Evolutionary conservation across 2,329 filamentous ascomycete species (phyloP).

Genomic region (Penicillium sp.): DNA sequence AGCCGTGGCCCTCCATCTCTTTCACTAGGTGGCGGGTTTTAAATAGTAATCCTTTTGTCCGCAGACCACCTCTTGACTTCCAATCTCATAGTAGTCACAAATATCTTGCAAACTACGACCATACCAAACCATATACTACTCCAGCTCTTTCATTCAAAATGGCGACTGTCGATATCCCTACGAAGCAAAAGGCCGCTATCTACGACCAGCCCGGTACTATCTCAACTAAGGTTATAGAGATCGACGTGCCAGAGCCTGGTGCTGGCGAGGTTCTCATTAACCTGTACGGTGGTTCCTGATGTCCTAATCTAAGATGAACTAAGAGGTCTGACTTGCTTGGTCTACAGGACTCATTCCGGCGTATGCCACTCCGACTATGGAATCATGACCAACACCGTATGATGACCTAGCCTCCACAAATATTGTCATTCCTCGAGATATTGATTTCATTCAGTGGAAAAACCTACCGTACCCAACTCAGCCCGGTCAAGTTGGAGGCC

Average conservation of each 20-base stretch:
- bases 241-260: conserved; percentile 70
- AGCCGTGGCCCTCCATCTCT: conserved; percentile 7
- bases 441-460: conserved; percentile 54
- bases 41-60: conserved; percentile 3
- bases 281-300: conserved; percentile 51
- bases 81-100: neutral
- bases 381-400: conserved; percentile 56
- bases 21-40: conserved; percentile 9
- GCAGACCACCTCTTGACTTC: neutral
- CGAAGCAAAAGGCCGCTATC: conserved; percentile 67
- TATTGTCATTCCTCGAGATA: conserved; percentile 22
- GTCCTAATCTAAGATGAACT: neutral
- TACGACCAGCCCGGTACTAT: conserved; percentile 71
- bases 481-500: conserved; percentile 69
- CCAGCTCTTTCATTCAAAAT: conserved; percentile 30
- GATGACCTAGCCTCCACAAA: neutral
- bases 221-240: conserved; percentile 67
- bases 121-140: neutral
- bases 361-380: conserved; percentile 70
- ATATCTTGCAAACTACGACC: neutral
- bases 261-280: conserved; percentile 68
- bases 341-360: conserved; percentile 65
- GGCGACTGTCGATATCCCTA: conserved; percentile 55
- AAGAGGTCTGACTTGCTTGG: conserved; percentile 8
- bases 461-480: conserved; percentile 65